Base-by-base conservation (phyloP, 2,329 filamentous ascomycete genomes). In the Trichoderma sp. region DNA sequence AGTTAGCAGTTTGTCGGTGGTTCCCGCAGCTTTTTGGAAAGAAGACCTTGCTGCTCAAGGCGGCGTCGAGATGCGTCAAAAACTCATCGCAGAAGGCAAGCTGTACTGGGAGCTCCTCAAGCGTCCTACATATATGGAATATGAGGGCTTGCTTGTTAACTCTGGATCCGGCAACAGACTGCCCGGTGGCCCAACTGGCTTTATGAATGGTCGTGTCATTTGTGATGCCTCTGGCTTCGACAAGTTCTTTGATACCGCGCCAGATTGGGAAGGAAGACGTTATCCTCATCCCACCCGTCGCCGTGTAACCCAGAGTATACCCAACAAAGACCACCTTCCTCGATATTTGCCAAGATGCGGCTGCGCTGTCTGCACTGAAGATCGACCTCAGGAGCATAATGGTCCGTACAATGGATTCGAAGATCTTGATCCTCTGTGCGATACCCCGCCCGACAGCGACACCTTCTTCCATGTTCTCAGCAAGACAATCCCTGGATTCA, bases 91-190 rank as follows among this genome's bases (percentile, higher is more conserved):
- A 29, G 76, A 84, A 13, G 84, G 84, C 10, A 81, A 77, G 73
- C 59, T 79, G n/a, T 83, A 81, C 75, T 86, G 84, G 83, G 81
- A 83, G 19, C 78, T 86, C 7, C 76, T 81, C 29, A 81, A 84
- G 72, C 77, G 77, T 11, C 83, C 83, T 0, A 79, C 76, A 0
- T 84, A 84, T 70, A 84, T 82, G 79, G 78, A 83, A 7, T 84
- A 85, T 21, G 79, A 83, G 13, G 83, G 83, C 4, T 75, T 75
- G 21, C 75, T 84, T 5, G 79, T 80, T 31, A 77, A 77, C 59
- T 76, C 74, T 4, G 73, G 75, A 2, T 71, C 71, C 0, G 73
- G 72, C 7, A 75, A 73, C 59, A 73, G 74, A 19, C 72, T 73
- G 13, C 72, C 72, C 35, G 73, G 74, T n/a, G 78, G 77, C 3